phyloP scores from a whole-genome alignment of 805 yeast genomes.

The Tetrapisispora fleetii region DNA sequence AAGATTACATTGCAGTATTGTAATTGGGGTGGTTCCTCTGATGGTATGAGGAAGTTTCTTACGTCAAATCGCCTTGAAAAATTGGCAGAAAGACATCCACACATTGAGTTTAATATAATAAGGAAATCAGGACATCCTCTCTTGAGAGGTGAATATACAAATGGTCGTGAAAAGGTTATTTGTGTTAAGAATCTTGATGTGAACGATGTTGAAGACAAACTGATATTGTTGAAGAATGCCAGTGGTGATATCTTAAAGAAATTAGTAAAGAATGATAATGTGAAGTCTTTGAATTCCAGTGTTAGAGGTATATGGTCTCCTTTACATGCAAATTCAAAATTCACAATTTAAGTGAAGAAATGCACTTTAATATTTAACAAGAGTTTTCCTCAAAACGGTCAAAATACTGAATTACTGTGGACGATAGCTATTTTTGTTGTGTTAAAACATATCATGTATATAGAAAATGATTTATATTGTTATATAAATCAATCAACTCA shows the following conservation, averaged over 20 bases:
- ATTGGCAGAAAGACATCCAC: slow-evolving; percentile 52
- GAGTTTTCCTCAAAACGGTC: not conserved
- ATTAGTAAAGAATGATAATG: slow-evolving; percentile 61
- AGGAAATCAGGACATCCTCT: slow-evolving; percentile 80
- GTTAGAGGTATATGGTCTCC: slow-evolving; percentile 99
- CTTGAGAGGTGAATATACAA: slow-evolving; percentile 46
- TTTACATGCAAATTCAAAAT: slow-evolving; percentile 43
- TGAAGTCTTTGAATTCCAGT: slow-evolving; percentile 66
- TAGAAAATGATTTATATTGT: not conserved
- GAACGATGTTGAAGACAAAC: slow-evolving; percentile 52
- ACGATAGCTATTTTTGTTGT: not conserved
- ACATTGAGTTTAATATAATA: slow-evolving; percentile 60
- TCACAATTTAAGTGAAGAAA: slow-evolving; percentile 9
- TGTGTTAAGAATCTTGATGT: slow-evolving; percentile 68
- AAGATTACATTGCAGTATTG: slow-evolving; percentile 71
- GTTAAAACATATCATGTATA: not conserved
- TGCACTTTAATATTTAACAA: not conserved
- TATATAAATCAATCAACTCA: not conserved
- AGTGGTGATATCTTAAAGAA: slow-evolving; percentile 55
- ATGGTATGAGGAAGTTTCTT: slow-evolving; percentile 67
- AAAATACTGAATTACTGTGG: too few species aligned
- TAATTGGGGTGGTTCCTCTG: slow-evolving; percentile 93
- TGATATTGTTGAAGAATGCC: slow-evolving; percentile 53
- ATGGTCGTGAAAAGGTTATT: slow-evolving; percentile 44
- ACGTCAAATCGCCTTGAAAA: slow-evolving; percentile 38